Conservation (phyloP, 2,329 filamentous ascomycete genomes). For the Penicillium freii region DNA sequence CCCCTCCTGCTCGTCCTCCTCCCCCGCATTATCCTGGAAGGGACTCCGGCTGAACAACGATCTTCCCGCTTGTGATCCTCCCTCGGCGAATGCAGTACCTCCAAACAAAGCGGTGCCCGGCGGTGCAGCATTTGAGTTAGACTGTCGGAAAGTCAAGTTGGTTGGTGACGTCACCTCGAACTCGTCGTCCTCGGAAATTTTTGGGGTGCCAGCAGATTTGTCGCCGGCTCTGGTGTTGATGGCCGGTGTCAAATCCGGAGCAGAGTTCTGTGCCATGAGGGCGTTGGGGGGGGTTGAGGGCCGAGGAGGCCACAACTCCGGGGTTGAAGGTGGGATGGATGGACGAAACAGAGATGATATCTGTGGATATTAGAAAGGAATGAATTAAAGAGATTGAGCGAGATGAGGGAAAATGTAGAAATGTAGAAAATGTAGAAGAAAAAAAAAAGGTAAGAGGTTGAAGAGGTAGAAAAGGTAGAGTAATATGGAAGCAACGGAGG, state of each 20-base stretch:
- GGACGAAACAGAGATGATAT: constrained; percentile 12
- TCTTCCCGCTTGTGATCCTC: constrained; percentile 15
- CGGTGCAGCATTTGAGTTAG: constrained; percentile 29
- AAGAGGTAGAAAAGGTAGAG: not conserved
- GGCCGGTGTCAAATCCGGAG: constrained; percentile 80
- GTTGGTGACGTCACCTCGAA: constrained; percentile 77
- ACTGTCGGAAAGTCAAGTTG: constrained; percentile 56
- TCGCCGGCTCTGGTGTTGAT: constrained; percentile 72
- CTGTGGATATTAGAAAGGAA: constrained; percentile 1
- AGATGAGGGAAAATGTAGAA: not conserved
- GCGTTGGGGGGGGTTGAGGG: constrained; percentile 15
- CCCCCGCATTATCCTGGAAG: constrained; percentile 28
- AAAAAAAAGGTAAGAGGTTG: not conserved
- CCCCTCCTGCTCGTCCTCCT: constrained; percentile 19
- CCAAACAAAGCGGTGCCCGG: constrained; percentile 47
- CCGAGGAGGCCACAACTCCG: constrained; percentile 32
- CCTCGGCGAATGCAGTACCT: constrained; percentile 27
- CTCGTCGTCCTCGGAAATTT: constrained; percentile 79
- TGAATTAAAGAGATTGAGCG: constrained; percentile 13
- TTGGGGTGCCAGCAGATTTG: constrained; percentile 53
- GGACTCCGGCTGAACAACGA: constrained; percentile 38
- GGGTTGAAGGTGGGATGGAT: constrained; percentile 19
- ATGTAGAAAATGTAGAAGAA: not conserved
- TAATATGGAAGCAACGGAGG: constrained; percentile 2
- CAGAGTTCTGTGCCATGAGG: constrained; percentile 66